Base-by-base conservation (phyloP, 163 green algal species). In the Chlorella variabilis region DNA sequence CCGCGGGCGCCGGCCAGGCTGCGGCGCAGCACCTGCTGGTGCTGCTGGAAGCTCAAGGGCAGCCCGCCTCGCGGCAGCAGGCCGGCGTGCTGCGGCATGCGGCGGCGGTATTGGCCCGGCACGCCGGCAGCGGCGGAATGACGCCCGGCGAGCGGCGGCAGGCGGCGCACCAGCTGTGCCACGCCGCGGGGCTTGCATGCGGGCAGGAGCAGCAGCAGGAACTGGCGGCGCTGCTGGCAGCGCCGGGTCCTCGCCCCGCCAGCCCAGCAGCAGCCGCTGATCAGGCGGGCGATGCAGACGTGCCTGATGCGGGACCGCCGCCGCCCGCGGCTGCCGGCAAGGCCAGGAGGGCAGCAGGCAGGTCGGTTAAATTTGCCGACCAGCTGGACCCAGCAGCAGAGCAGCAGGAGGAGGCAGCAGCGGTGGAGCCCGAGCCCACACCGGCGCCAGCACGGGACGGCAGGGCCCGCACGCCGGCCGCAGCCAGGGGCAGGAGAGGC, bases 311-410 rank as follows among this genome's bases (percentile, higher is more conserved):
- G 25, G 75, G 15, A 21, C 20, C 11, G 45, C 45, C 11, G 45
- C 45, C 11, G 45, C 45, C 1, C 4, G 25, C 62, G 58, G 62
- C 31, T 27, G 45, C 33, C 13, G 38, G 25, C 54, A 79, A 69
- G 59, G 29, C n/a, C 36, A 56, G 38, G 9, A 41, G 17, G 54
- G 65, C 65, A 0, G 73, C 34, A 29, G 41, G 59, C 58, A 81
- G 73, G 75, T 73, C 58, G 8, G 78, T 80, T 5, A 84, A 84
- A 34, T 84, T 84, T 68, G 59, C 67, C 7, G 78, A 84, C 49
- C 42, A 79, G 25, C 56, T n/a, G 15, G 59, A 75, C 11, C 21
- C 78, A 27, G 69, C 78, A 58, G 56, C 38, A 34, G 48, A 59
- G 54, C 54, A 70, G 56, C 73, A 70, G 38, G 15, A 49, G 2